Evolutionary conservation across 2,329 filamentous ascomycete species (phyloP).

Genomic region (Sarocladium oryzae): DNA sequence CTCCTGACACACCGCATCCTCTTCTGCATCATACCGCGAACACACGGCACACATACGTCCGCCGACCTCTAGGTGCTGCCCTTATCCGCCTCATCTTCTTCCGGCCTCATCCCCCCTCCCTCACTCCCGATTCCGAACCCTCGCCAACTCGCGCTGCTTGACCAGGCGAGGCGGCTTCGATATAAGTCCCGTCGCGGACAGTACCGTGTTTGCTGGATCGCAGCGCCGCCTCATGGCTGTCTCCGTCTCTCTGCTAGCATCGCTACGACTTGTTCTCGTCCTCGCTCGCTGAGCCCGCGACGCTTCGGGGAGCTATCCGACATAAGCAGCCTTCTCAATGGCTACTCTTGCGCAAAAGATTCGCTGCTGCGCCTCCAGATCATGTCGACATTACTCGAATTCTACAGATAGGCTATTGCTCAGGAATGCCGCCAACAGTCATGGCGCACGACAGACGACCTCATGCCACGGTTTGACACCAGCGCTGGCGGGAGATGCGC

Average conservation of each 20-base stretch:
- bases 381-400: constrained; percentile 5
- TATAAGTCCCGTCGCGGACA: constrained; percentile 1
- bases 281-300: constrained; percentile 1
- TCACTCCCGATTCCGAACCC: not conserved
- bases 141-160: not conserved
- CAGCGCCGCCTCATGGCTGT: constrained; percentile 3
- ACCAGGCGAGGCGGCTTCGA: not conserved
- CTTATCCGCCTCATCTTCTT: not conserved
- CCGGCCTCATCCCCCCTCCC: not conserved
- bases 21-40: too few relatives aligned
- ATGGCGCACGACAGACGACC: not conserved
- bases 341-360: constrained; percentile 9
- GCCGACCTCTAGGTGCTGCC: not conserved
- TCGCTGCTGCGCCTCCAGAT: not conserved
- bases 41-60: too few relatives aligned
- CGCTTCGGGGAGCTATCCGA: not conserved
- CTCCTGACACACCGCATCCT: not conserved
- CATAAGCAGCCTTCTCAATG: not conserved
- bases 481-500: not conserved
- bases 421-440: not conserved
- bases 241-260: not conserved
- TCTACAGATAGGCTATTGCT: not conserved
- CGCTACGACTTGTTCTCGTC: constrained; percentile 2
- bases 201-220: not conserved
- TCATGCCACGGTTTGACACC: not conserved